Base-by-base conservation (phyloP, 148 eudicot species). In the Linanthus parryae region DNA sequence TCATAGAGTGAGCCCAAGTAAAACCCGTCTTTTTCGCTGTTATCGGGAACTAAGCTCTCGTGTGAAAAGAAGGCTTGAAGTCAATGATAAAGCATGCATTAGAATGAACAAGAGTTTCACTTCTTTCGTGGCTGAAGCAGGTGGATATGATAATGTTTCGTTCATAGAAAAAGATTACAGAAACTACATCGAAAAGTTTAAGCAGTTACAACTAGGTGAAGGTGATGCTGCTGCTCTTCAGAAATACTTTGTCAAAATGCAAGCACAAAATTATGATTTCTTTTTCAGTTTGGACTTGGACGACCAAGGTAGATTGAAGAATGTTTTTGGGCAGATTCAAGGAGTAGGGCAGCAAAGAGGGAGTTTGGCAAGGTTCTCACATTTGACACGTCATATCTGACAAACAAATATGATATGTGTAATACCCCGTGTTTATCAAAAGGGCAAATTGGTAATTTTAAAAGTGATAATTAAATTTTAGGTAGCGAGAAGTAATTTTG, bases 261-360 rank as follows among this genome's bases (percentile, higher is more conserved):
- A 34, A 35, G 9, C 38, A 33, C 16, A 52, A 3, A 23, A 52
- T 31, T n/a, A 40, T 34, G 35, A 33, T 1, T 52, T 52, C 23
- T 35, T 16, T 16, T 52, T 33, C 6, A 2, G 13, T 0, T 8
- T 35, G 26, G 24, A 52, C n/a, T 33, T 33, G 8, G 15, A 34
- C 35, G 56, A 52, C 10, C 13, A 35, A 7, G 16, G 42, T 35
- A 3, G 18, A 11, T 14, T 34, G 39, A 12, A 9, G 25, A 33
- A 19, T 12, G 38, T 18, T 28, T 30, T 12, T 41, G 45, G 45
- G 45, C 45, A 9, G 45, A 41, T 41, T 20, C 45, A 17, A 41
- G 20, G 22, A 16, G 22, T 41, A n/a, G 45, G 20, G 45, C 45
- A 13, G 11, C 20, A 17, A 5, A 41, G 2, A 23, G 20, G 9